Evolutionary conservation across 2,329 filamentous ascomycete species (phyloP).

Genomic region (Mollisiaceae sp.): DNA sequence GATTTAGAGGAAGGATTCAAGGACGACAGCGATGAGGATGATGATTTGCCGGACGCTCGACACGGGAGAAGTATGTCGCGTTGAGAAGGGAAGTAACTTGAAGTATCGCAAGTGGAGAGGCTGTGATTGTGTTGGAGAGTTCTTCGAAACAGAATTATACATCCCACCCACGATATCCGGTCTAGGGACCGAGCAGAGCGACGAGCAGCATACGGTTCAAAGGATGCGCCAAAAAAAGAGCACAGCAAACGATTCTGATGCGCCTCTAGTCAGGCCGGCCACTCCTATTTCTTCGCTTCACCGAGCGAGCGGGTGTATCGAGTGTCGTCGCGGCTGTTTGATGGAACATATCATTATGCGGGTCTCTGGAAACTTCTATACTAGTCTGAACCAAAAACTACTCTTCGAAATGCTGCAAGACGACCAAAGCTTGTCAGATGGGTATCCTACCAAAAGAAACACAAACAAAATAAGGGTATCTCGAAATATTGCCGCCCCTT

Average conservation of each 20-base stretch:
- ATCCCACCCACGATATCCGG: not conserved
- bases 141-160: not conserved
- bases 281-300: constrained; percentile 1
- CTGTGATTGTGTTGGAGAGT: constrained; percentile 4
- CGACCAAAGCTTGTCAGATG: not conserved
- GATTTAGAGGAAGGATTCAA: constrained; percentile 79
- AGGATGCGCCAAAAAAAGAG: not conserved
- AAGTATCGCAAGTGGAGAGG: constrained; percentile 5
- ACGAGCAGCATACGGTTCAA: not conserved
- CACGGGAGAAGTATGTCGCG: constrained; percentile 14
- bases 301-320: not conserved
- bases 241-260: not conserved
- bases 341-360: constrained; percentile 1
- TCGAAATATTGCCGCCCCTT: not conserved
- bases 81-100: not conserved
- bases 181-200: not conserved
- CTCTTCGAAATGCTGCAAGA: not conserved
- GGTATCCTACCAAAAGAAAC: constrained; percentile 5
- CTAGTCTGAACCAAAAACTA: not conserved
- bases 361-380: not conserved
- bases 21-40: constrained; percentile 71
- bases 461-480: not conserved
- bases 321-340: not conserved
- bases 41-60: constrained; percentile 21
- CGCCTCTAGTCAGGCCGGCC: not conserved